Evolutionary conservation across 495 filamentous ascomycete genomes (phyloP).

Genomic region (Penicillium bovifimosum): DNA sequence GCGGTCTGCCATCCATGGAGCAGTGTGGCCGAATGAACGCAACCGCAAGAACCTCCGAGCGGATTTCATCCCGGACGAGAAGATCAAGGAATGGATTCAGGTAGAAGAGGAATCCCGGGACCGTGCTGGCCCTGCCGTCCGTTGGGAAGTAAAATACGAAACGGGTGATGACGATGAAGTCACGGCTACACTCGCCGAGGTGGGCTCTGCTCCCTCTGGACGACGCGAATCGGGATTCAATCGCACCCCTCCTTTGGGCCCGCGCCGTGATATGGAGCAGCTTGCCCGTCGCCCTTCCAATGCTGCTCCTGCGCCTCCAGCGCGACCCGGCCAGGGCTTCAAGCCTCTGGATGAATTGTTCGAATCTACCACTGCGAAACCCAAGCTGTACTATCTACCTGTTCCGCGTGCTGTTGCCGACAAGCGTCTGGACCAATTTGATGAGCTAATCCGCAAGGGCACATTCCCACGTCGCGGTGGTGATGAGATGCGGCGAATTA

Average conservation of each 20-base stretch:
- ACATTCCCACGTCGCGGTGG: conserved; percentile 43
- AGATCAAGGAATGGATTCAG: conserved; percentile 67
- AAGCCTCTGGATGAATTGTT: conserved; percentile 61
- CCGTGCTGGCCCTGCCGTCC: conserved; percentile 42
- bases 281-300: conserved; percentile 21
- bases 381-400: conserved; percentile 63
- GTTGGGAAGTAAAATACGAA: conserved; percentile 71
- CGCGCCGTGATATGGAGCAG: conserved; percentile 26
- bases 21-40: conserved; percentile 81
- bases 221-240: conserved; percentile 26
- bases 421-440: conserved; percentile 62
- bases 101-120: conserved; percentile 53
- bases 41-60: conserved; percentile 80
- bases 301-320: conserved; percentile 11
- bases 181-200: conserved; percentile 51
- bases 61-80: conserved; percentile 81
- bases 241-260: conserved; percentile 32
- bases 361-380: conserved; percentile 56
- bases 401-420: conserved; percentile 47
- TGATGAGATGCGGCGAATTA: conserved; percentile 66
- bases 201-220: conserved; percentile 25
- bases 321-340: conserved; percentile 43
- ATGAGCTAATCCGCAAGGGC: conserved; percentile 43
- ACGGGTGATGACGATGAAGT: conserved; percentile 53
- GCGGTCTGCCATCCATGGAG: conserved; percentile 67